phyloP scores from a whole-genome alignment of 108 stramenopile species.

The Nitzschia putrida region DNA sequence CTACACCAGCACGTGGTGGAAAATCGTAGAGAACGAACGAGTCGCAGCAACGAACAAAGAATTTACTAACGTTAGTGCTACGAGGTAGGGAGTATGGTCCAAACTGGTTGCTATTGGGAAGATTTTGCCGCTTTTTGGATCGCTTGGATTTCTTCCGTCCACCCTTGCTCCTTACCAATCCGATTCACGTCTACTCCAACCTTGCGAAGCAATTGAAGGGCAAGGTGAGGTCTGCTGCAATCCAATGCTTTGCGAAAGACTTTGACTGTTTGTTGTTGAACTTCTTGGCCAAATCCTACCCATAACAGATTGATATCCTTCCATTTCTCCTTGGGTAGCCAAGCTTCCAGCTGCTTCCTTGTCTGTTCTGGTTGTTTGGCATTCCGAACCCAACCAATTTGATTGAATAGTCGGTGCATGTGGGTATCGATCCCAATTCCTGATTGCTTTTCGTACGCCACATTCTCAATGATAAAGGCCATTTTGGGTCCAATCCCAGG shows the following conservation, averaged over 20 bases:
- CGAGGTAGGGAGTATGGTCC: no score
- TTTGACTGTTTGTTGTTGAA: slow-evolving; percentile 84
- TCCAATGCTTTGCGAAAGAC: slow-evolving; percentile 66
- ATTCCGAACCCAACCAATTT: slow-evolving; percentile 69
- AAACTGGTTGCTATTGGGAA: no score
- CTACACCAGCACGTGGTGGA: no score
- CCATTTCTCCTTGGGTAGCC: slow-evolving; percentile 85
- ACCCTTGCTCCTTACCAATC: slow-evolving; percentile 53
- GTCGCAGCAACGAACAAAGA: no score
- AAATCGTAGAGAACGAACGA: no score
- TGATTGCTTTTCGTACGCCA: slow-evolving; percentile 60
- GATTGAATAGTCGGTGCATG: slow-evolving; percentile 91
- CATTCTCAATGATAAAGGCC: slow-evolving; percentile 83
- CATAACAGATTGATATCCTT: slow-evolving; percentile 76
- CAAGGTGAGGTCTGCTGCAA: slow-evolving; percentile 63
- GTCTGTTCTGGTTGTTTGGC: slow-evolving; percentile 85
- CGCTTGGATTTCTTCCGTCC: slow-evolving; percentile 6
- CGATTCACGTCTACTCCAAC: slow-evolving; percentile 71
- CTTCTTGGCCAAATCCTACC: slow-evolving; percentile 94
- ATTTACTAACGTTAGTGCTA: no score
- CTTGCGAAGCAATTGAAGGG: slow-evolving; percentile 59
- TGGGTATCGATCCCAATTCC: slow-evolving; percentile 94
- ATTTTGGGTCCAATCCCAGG: slow-evolving; percentile 92
- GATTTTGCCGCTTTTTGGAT: neutral
- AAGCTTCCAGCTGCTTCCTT: slow-evolving; percentile 77